Evolutionary conservation across 495 filamentous ascomycete genomes (phyloP).

Genomic region (Neurospora tetrasperma): DNA sequence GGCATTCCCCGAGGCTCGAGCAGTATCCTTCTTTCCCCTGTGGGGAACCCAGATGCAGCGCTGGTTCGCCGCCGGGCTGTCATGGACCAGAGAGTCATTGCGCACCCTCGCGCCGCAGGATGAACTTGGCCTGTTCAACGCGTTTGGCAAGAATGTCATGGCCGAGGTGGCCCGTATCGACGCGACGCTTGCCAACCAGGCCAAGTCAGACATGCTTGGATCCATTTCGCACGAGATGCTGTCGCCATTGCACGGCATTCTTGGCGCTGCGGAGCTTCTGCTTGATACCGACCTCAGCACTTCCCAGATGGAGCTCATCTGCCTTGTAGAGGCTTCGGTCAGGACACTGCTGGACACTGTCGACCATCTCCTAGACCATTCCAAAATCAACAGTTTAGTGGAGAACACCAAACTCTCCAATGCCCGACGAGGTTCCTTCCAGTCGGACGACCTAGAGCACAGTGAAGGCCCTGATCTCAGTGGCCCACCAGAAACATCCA

Average conservation of each 20-base stretch:
- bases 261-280: slow-evolving; percentile 63
- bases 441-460: neutral
- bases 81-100: slow-evolving; percentile 44
- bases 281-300: slow-evolving; percentile 41
- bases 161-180: slow-evolving; percentile 47
- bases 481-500: neutral
- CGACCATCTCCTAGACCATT: slow-evolving; percentile 38
- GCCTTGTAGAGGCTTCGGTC: slow-evolving; percentile 66
- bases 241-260: slow-evolving; percentile 65
- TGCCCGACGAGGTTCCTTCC: neutral
- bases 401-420: neutral
- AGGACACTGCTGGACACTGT: slow-evolving; percentile 70
- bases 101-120: slow-evolving; percentile 35
- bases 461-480: neutral
- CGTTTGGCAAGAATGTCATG: slow-evolving; percentile 52
- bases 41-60: slow-evolving; percentile 61
- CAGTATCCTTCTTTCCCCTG: slow-evolving; percentile 49
- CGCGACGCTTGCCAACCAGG: slow-evolving; percentile 29
- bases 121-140: slow-evolving; percentile 34
- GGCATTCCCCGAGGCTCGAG: slow-evolving; percentile 42
- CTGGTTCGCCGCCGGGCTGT: slow-evolving; percentile 60
- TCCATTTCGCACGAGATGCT: slow-evolving; percentile 71
- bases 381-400: slow-evolving; percentile 7
- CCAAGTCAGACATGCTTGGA: slow-evolving; percentile 61
- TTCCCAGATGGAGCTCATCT: slow-evolving; percentile 52